These are phyloP conservation scores for Tagetes patula DNA, from an alignment of 129 eudicot species.

Conservation along the genomic window DNA sequence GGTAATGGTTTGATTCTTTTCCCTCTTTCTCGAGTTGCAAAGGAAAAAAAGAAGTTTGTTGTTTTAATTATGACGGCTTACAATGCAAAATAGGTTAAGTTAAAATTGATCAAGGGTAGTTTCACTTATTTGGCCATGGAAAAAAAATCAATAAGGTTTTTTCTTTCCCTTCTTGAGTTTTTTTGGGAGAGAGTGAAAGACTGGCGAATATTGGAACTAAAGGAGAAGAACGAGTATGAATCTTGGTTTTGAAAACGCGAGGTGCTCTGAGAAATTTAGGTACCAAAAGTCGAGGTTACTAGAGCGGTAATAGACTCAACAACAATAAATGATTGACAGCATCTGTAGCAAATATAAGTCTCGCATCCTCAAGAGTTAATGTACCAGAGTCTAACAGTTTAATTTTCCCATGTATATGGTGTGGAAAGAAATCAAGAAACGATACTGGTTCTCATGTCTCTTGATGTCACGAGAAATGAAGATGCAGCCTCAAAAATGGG, in stretches of 20 bases:
- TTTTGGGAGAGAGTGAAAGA: background rate
- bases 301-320: background rate
- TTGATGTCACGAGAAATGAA: background rate
- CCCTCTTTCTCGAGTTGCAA: background rate
- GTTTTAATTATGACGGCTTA: background rate
- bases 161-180: background rate
- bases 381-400: background rate
- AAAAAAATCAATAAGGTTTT: background rate
- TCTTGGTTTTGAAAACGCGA: background rate
- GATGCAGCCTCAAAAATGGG: constrained; percentile 1
- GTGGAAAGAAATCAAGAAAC: background rate
- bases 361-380: background rate
- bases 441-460: background rate
- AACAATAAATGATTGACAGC: background rate
- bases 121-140: background rate
- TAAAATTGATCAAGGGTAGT: background rate
- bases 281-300: background rate
- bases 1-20: background rate
- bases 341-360: background rate
- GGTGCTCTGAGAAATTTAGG: too few relatives aligned
- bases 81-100: background rate
- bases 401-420: background rate
- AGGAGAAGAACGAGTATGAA: background rate
- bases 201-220: background rate
- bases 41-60: background rate